Base-by-base conservation (phyloP, 2,329 filamentous ascomycete genomes). In the Cladosporium sp. region DNA sequence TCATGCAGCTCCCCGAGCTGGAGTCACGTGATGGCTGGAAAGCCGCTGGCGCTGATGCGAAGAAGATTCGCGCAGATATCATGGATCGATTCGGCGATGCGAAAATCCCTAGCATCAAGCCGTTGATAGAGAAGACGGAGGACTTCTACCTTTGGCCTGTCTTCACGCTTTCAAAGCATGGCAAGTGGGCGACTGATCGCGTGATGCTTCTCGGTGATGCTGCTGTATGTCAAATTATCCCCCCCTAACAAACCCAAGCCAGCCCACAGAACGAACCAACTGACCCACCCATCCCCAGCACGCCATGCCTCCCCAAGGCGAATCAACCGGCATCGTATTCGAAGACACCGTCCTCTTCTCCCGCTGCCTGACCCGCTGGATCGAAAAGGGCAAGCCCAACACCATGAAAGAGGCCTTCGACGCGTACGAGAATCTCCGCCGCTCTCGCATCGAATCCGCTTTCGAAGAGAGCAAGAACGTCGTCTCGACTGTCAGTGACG, bases 241-340 rank as follows among this genome's bases (percentile, higher is more conserved):
- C 34, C n/a, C 35, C 20, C 35, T 32, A n/a, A 7, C 34, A 3
- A 6, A 7, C 34, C 34, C 9, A 36, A 36, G 13, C 35, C 35
- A 12, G n/a, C 35, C 35, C 4, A 37, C 13, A 37, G 8, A n/a
- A 36, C 2, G 6, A 35, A 34, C 4, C n/a, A n/a, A 28, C 42
- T 57, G 32, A 58, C 54, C 7, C 47, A 13, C 12, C 24, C 17
- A 9, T 13, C 8, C 28, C 13, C 53, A 71, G 49, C 76, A 78
- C 62, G 76, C 75, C 9, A 80, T 80, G 78, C 77, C 78, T 3
- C 78, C 78, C 3, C 77, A 80, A 58, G 78, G 78, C 10, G 78
- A 80, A 60, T 74, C 71, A 32, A 80, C 78, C 3, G 78, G 78
- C 15, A 75, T 81, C 34, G 77, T 80, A 9, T 80, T 81, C 60